Base-by-base conservation (phyloP, 2,329 filamentous ascomycete genomes). In the Ascochyta lentis region DNA sequence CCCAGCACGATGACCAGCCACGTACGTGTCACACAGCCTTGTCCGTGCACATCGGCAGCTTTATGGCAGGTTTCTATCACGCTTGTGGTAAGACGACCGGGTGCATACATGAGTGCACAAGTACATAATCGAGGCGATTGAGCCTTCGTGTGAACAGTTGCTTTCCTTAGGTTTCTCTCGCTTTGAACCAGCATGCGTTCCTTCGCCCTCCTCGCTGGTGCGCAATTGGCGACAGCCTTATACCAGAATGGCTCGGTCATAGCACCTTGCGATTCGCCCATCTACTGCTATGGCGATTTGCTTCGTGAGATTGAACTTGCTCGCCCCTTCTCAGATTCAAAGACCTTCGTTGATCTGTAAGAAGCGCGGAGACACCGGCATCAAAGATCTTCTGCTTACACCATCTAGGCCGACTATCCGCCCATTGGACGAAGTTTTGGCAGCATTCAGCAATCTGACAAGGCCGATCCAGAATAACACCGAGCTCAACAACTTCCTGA, bases 211-310 rank as follows among this genome's bases (percentile, higher is more conserved):
- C 40, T 65, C 39, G 63, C 59, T 8, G 53, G 58, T n/a, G 60
- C 48, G 47, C 71, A 67, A 56, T 61, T 70, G 56, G 62, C 63
- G 8, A 48, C 56, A 8, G 83, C 81, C 12, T 72, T 89, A 19
- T 89, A 84, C 71, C 77, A 78, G 62, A 86, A 89, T 71, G 86
- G 85, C 61, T 82, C 81, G 3, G 77, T 86, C 37, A 80, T 83
- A 55, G 84, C 86, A 3, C 86, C 87, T 1, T 90, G 87, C 74
- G 84, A 89, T 68, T 89, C 86, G 8, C 82, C 85, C 15, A 78
- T 89, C 19, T 90, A 89, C 74, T 90, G 87, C 68, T 81, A 86
- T 60, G 87, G 87, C 43, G 84, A 88, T 0, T 79, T 89, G 12
- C 79, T 90, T 3, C 79, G 81, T 56, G 79, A 85, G 59, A 82